Evolutionary conservation across 2,329 filamentous ascomycete genomes (phyloP).

Genomic region (Apiospora marii): DNA sequence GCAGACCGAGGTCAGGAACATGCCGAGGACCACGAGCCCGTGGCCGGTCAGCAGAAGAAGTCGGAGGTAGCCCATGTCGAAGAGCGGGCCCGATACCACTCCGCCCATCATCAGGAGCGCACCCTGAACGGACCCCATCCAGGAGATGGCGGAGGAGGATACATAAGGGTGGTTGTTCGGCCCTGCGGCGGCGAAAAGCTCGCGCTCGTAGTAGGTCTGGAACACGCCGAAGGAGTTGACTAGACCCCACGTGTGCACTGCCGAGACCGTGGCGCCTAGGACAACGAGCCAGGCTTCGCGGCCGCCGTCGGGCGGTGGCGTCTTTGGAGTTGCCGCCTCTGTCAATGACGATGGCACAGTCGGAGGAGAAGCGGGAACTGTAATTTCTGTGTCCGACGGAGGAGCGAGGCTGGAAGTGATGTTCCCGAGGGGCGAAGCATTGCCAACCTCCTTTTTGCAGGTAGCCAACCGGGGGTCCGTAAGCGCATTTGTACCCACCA

Average conservation of each 20-base stretch:
- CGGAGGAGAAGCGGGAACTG: no score
- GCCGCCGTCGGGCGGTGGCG: conserved; percentile 38
- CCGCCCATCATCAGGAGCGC: conserved; percentile 61
- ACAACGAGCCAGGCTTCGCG: conserved; percentile 54
- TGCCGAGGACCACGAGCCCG: conserved; percentile 56
- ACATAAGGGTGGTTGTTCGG: background rate
- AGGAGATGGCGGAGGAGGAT: conserved; percentile 49
- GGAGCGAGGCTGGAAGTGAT: no score
- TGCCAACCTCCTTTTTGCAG: no score
- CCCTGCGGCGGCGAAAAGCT: conserved; percentile 47
- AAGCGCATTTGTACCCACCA: no score
- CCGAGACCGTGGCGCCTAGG: conserved; percentile 51
- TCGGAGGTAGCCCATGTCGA: conserved; percentile 59
- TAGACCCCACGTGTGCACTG: conserved; percentile 57
- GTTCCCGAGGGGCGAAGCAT: no score
- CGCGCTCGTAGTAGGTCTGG: conserved; percentile 60
- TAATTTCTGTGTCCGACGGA: background rate
- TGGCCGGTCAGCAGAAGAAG: conserved; percentile 52
- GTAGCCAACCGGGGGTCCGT: no score
- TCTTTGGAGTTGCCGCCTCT: background rate
- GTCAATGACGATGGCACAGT: no score
- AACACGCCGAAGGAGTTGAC: conserved; percentile 61
- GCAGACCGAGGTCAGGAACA: conserved; percentile 61
- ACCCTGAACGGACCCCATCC: conserved; percentile 60
- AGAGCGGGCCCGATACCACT: conserved; percentile 59